These are phyloP conservation scores for Penicillium crystallinum DNA, from an alignment of 495 filamentous ascomycete species.

Conservation along the genomic window DNA sequence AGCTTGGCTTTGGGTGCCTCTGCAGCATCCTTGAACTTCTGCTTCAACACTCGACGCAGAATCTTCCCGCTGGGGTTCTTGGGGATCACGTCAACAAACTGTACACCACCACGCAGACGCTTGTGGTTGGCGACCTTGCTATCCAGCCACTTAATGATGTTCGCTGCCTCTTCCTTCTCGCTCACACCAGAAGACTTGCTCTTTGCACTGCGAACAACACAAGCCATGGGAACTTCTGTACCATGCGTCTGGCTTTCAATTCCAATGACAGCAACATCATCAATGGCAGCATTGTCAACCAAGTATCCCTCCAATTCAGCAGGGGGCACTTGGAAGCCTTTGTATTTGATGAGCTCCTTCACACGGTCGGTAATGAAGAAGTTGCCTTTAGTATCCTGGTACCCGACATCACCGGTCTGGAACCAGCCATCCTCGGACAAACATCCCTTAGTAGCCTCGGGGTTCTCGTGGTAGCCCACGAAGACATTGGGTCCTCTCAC, in stretches of 20 bases:
- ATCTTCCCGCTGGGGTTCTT: constrained; percentile 89
- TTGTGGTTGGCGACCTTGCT: constrained; percentile 65
- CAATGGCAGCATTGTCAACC: constrained; percentile 62
- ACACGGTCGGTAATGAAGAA: constrained; percentile 78
- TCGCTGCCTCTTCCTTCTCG: constrained; percentile 50
- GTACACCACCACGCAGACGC: constrained; percentile 73
- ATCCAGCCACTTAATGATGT: constrained; percentile 60
- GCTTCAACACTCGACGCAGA: constrained; percentile 63
- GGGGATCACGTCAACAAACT: constrained; percentile 76
- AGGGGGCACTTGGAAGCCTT: constrained; percentile 82
- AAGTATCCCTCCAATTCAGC: constrained; percentile 84
- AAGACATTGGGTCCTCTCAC: constrained; percentile 61
- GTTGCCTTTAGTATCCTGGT: constrained; percentile 54
- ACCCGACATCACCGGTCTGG: constrained; percentile 61
- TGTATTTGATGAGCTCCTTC: constrained; percentile 89
- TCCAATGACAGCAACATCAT: constrained; percentile 81
- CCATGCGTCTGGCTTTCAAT: constrained; percentile 64
- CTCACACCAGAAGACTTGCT: constrained; percentile 49
- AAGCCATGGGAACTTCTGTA: constrained; percentile 81
- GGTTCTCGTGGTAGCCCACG: constrained; percentile 69
- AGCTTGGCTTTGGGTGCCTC: constrained; percentile 40
- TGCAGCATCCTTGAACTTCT: constrained; percentile 44
- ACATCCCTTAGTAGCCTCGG: constrained; percentile 60
- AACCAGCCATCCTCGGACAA: constrained; percentile 58
- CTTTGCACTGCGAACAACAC: constrained; percentile 55